Evolutionary conservation across 768 basidiomycete genomes (phyloP), one percentile per base, ranked within the genome.

Genomic region (Mycena pura): DNA sequence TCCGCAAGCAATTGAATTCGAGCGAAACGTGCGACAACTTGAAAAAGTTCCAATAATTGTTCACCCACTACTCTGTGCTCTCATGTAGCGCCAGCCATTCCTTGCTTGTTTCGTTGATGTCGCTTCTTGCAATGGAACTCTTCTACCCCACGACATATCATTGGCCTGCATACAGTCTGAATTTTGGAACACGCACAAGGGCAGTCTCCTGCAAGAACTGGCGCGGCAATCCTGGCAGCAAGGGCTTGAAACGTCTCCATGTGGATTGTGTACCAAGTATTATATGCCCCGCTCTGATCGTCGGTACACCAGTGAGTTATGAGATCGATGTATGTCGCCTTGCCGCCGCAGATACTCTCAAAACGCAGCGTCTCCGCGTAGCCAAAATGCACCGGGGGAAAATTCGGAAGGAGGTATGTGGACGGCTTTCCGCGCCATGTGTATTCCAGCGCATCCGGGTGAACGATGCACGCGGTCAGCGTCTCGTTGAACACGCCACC

Each of bases 291-390:
- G 17, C 17, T 24, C 19, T 11, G 36, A 11, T 34, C 28, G 6
- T 47, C 24, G 17, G 15, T 10, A 44, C 60, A 62, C 9, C 19
- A 14, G 15, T 45, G 47, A 2, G 53, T 39, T 7, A 55, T 17
- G 15, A 55, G 19, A 15, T 62, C 60, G 22, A 62, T 54, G 25
- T 48, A 62, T 13, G 60, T 62, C 36, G 60, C 60, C n/a, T 13
- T 22, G 3, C 53, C 52, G 29, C 53, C 44, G 53, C 60, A 62
- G 46, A 62, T 43, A 27, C 53, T 49, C 32, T 13, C 15, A 25
- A 48, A 49, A 17, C 60, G 51, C 34, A 56, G n/a, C 7, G 46
- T 48, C 39, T 62, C 60, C 39, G 36, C 40, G 13, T 39, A 36
- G 38, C 25, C 34, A 45, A 28, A 54, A 15, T 41, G 25, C 25